phyloP scores from a whole-genome alignment of 495 filamentous ascomycete species.

The Cercophora newfieldiana region DNA sequence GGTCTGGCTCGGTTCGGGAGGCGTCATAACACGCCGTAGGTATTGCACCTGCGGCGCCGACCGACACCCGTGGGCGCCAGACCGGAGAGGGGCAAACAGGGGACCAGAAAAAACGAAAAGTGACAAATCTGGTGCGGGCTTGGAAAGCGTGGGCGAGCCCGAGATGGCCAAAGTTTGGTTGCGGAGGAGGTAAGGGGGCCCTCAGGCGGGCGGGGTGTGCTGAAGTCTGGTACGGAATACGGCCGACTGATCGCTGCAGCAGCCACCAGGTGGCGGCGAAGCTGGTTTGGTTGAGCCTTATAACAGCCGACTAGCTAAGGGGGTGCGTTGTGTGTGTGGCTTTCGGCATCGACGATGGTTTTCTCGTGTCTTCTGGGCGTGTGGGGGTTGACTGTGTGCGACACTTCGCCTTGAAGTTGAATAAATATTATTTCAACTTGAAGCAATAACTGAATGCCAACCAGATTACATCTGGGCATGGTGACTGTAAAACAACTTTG shows the following conservation, averaged over 20 bases:
- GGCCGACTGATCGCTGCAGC: conserved; percentile 1
- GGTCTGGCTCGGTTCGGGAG: neutral
- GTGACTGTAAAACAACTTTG: neutral
- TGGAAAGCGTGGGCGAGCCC: neutral
- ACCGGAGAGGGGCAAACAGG: neutral
- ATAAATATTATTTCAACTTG: neutral
- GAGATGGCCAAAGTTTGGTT: conserved; percentile 9
- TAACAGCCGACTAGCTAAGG: neutral
- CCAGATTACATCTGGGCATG: neutral
- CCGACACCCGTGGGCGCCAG: neutral
- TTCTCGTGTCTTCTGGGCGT: neutral
- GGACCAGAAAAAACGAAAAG: neutral
- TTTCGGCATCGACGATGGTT: neutral
- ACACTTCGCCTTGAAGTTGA: neutral
- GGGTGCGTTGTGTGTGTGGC: neutral
- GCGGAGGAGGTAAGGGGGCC: conserved; percentile 6
- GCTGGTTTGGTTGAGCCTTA: neutral
- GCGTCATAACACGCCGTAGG: too few species aligned
- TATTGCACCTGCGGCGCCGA: neutral
- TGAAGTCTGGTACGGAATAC: neutral
- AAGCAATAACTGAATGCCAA: neutral
- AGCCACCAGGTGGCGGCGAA: neutral
- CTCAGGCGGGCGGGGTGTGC: neutral
- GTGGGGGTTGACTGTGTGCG: neutral
- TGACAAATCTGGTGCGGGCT: neutral